phyloP scores from a whole-genome alignment of 257 asterid genomes.

The Anisodus tanguticus region DNA sequence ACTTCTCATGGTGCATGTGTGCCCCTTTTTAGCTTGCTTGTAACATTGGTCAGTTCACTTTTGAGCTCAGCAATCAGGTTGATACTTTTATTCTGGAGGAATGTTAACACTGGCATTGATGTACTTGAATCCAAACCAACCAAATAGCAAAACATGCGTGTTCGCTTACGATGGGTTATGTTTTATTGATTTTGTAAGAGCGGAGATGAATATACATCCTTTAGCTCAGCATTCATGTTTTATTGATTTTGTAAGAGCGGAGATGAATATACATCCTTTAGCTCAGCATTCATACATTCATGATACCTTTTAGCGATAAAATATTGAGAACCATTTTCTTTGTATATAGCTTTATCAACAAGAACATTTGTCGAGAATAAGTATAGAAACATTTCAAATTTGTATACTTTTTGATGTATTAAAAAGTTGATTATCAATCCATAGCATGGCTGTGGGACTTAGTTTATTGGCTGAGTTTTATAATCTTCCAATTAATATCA shows the following conservation, averaged over 20 bases:
- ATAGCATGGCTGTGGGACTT: neutral
- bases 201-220: neutral
- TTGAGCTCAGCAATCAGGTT: neutral
- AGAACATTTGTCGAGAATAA: too few species aligned
- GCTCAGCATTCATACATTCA: too few species aligned
- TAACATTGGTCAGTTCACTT: neutral
- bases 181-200: neutral
- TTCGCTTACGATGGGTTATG: neutral
- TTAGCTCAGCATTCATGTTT: neutral
- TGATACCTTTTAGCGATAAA: too few species aligned
- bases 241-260: neutral
- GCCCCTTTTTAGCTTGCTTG: neutral
- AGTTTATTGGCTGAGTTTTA: neutral
- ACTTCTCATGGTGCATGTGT: neutral
- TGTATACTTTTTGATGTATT: neutral
- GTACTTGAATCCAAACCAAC: neutral
- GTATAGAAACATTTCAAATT: too few species aligned
- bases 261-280: neutral
- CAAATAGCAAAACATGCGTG: neutral
- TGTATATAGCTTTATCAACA: too few species aligned
- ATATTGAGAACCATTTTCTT: too few species aligned
- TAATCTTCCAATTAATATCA: neutral
- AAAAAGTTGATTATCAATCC: neutral
- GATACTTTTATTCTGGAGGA: neutral
- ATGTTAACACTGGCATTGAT: neutral